Evolutionary conservation across 805 yeast genomes (phyloP).

Genomic region (Tetrapisispora iriomotensis): DNA sequence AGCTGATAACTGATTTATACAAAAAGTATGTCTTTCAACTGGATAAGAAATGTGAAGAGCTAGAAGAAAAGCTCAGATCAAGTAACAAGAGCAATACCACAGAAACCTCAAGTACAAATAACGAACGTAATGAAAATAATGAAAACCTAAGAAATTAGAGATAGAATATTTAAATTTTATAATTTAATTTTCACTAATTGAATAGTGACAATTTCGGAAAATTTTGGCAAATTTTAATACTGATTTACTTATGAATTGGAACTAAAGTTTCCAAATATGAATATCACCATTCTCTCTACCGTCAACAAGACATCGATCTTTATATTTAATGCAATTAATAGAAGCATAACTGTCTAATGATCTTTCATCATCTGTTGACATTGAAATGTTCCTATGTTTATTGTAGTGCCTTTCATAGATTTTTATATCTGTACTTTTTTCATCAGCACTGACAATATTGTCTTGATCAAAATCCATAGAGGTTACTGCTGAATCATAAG

Average conservation of each 20-base stretch:
- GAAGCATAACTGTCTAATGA: background rate
- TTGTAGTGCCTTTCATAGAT: conserved; percentile 47
- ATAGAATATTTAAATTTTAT: too few relatives aligned
- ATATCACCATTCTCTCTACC: conserved; percentile 52
- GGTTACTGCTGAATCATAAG: conserved; percentile 46
- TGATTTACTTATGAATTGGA: too few relatives aligned
- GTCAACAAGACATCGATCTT: conserved; percentile 57
- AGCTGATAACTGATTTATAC: conserved; percentile 81
- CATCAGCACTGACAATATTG: conserved; percentile 45
- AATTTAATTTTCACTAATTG: too few relatives aligned
- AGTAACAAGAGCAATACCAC: too few relatives aligned
- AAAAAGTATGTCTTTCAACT: conserved; percentile 74
- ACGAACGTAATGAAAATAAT: too few relatives aligned
- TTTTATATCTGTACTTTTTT: conserved; percentile 37
- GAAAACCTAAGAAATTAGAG: too few relatives aligned
- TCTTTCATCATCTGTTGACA: too few relatives aligned
- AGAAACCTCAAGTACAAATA: too few relatives aligned
- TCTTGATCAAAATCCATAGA: conserved; percentile 49
- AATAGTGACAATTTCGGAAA: too few relatives aligned
- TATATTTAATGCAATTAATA: conserved; percentile 27
- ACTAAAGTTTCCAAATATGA: conserved; percentile 51
- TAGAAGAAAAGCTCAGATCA: conserved; percentile 9
- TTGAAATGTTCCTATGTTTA: conserved; percentile 44
- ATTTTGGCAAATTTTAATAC: background rate
- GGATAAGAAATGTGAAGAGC: conserved; percentile 35